Conservation (phyloP, 2,329 filamentous ascomycete genomes). For the Epichloe glyceriae region DNA sequence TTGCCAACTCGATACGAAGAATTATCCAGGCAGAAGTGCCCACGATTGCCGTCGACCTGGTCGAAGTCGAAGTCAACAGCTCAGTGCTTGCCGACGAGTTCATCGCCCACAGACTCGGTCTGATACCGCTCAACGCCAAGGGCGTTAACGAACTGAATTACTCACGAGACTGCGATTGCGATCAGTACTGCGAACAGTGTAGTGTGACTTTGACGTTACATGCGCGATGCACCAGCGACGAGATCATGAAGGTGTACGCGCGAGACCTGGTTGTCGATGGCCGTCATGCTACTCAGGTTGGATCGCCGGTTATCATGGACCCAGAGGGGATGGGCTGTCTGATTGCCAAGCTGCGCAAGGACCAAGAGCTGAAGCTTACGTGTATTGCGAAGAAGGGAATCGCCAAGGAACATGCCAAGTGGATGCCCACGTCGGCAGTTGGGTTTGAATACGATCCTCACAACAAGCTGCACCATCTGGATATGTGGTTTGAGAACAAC, state of each 20-base stretch:
- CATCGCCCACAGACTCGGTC: constrained; percentile 79
- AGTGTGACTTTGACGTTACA: constrained; percentile 74
- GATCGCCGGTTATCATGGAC: constrained; percentile 73
- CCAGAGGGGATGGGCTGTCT: constrained; percentile 68
- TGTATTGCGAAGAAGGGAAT: constrained; percentile 98
- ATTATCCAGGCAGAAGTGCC: constrained; percentile 89
- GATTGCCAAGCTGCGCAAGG: constrained; percentile 80
- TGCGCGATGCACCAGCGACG: constrained; percentile 71
- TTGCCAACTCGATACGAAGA: constrained; percentile 86
- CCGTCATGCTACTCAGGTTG: constrained; percentile 61
- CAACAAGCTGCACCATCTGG: constrained; percentile 85
- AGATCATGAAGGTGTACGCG: constrained; percentile 89
- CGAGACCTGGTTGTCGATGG: constrained; percentile 68
- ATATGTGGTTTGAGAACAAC: constrained; percentile 78
- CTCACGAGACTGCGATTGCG: constrained; percentile 91
- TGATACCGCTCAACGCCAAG: constrained; percentile 77
- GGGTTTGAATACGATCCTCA: constrained; percentile 97
- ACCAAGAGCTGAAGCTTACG: constrained; percentile 78
- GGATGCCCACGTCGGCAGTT: constrained; percentile 83
- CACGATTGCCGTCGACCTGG: constrained; percentile 86
- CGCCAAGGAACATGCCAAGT: constrained; percentile 97
- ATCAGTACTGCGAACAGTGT: constrained; percentile 87
- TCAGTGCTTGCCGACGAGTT: constrained; percentile 97
- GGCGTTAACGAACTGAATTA: constrained; percentile 75
- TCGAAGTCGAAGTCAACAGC: constrained; percentile 85